A percentile compares a stretch with the other conserved stretches of the same genome.
Evolutionary conservation across 768 basidiomycete genomes (phyloP).

Genomic region (Russula vinacea): DNA sequence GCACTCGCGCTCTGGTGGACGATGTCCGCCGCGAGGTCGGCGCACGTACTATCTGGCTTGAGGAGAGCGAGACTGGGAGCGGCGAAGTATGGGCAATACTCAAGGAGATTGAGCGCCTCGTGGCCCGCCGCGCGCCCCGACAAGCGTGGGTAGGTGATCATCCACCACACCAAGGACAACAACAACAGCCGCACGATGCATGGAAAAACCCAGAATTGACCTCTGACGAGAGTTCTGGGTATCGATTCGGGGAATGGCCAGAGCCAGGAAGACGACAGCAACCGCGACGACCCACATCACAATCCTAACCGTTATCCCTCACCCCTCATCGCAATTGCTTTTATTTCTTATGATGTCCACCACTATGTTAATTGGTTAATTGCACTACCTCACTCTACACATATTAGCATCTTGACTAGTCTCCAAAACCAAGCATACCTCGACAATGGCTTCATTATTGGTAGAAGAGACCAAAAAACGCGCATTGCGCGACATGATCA

Average conservation of each 20-base stretch:
- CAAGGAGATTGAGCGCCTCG: constrained; percentile 49
- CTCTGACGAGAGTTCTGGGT: constrained; percentile 7
- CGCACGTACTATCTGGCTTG: constrained; percentile 50
- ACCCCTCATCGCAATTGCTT: neutral
- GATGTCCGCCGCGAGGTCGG: constrained; percentile 61
- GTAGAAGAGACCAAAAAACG: neutral
- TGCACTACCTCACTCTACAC: neutral
- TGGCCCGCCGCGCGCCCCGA: constrained; percentile 28
- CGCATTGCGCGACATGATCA: neutral
- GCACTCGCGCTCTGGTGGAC: constrained; percentile 61
- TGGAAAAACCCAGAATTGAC: constrained; percentile 24
- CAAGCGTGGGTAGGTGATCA: neutral
- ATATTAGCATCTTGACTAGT: neutral
- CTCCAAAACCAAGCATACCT: neutral
- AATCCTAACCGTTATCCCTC: constrained; percentile 1
- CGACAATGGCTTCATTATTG: neutral
- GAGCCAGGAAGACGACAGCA: neutral
- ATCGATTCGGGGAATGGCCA: constrained; percentile 25
- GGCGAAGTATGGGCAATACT: constrained; percentile 53
- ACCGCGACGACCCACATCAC: constrained; percentile 1
- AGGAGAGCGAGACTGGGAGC: constrained; percentile 46
- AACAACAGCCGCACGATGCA: neutral
- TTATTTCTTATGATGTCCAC: constrained; percentile 5
- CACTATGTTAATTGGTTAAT: neutral
- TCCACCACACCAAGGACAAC: neutral